Base-by-base conservation (phyloP, 176 grass and related monocot genomes). In the Alloteropsis semialata region DNA sequence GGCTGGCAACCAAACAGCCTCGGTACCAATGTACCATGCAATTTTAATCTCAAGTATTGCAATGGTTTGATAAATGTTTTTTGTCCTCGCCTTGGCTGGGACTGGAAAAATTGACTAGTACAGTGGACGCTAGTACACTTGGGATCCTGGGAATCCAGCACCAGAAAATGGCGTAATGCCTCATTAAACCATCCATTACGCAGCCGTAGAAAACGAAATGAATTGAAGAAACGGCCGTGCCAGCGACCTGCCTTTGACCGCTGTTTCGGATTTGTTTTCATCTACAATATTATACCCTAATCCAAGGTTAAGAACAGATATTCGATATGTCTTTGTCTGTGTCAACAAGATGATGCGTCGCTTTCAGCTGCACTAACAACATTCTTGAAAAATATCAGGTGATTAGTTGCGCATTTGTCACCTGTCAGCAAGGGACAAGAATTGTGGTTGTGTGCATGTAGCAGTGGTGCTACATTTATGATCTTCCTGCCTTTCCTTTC, bases 401-500 rank as follows among this genome's bases (percentile, higher is more conserved):
- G 69, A 67, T 80, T 73, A 86, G 76, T 79, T 65, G 84, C 21
- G 77, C 54, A 29, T 67, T 81, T 81, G 22, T 80, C 54, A 63
- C 42, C n/a, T 41, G 66, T 79, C 75, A 80, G 45, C 29, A 16
- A 55, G 24, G 44, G 36, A 64, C 56, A 81, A 49, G 76, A 43
- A 66, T 34, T 49, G 32, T 51, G 61, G 19, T 24, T 50, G 74
- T 86, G 84, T 87, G 77, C 85, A 69, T 59, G 59, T 67, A 87
- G 78, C 85, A 36, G 49, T 28, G 39, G 11, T 38, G 38, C 53
- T 67, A 74, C 85, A 87, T 81, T 69, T 81, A 87, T 68, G 78
- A 81, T 81, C 70, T 60, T 87, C 74, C 43, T 25, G 32, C 70
- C 70, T 81, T 87, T 87, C 60, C 85, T 81, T 87, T 81, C 78